Conservation (phyloP, 1,139 yeast genomes). For the Zygosaccharomyces sapae region DNA sequence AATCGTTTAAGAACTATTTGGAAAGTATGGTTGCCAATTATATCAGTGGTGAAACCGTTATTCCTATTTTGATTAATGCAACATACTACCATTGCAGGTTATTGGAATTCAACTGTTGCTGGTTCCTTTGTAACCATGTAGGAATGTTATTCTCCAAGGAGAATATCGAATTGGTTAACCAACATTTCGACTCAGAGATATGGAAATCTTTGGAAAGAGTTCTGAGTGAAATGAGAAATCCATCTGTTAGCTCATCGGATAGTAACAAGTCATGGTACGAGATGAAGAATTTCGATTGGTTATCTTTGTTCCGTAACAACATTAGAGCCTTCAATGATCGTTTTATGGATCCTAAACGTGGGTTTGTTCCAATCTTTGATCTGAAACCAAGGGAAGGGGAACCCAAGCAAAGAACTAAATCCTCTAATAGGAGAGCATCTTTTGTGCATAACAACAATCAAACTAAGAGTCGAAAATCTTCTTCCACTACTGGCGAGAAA, state of each 20-base stretch:
- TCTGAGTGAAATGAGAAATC: slow-evolving; percentile 18
- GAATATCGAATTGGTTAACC: slow-evolving; percentile 25
- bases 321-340: slow-evolving; percentile 43
- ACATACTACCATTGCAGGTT: slow-evolving; percentile 49
- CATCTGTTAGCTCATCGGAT: slow-evolving; percentile 9
- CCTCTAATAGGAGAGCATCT: slow-evolving; percentile 11
- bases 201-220: slow-evolving; percentile 36
- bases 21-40: slow-evolving; percentile 59
- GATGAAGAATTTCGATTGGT: slow-evolving; percentile 21
- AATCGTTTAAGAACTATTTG: slow-evolving; percentile 55
- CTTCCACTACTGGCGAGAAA: not conserved
- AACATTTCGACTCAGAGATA: slow-evolving; percentile 29
- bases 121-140: slow-evolving; percentile 65
- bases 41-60: slow-evolving; percentile 58
- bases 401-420: slow-evolving; percentile 2
- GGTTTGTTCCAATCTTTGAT: slow-evolving; percentile 51
- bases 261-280: slow-evolving; percentile 33
- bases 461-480: slow-evolving; percentile 7
- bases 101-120: slow-evolving; percentile 56
- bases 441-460: slow-evolving; percentile 1
- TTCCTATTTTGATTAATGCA: slow-evolving; percentile 53
- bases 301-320: slow-evolving; percentile 37
- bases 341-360: slow-evolving; percentile 45
- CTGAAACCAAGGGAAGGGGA: slow-evolving; percentile 18
- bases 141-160: slow-evolving; percentile 58